Percentiles rank a stretch among this genome's conserved stretches.
Evolutionary conservation across 257 asterid genomes (phyloP).

Genomic region (Leptodermis oblonga): DNA sequence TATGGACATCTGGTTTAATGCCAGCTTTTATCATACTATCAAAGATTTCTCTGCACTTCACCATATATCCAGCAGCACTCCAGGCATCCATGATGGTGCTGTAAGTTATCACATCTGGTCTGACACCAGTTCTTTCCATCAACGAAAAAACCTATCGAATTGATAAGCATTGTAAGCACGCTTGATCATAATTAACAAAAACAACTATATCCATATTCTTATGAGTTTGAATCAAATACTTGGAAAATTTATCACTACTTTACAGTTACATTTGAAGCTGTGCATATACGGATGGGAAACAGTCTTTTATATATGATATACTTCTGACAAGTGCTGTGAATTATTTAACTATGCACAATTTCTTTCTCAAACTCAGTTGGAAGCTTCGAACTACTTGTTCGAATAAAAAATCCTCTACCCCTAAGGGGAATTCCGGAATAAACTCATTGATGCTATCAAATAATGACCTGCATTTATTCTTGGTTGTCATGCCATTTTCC

Average conservation of each 20-base stretch:
- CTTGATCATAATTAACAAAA: not conserved
- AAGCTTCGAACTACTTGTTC: not conserved
- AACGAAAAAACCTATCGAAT: constrained; percentile 42
- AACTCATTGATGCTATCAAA: not conserved
- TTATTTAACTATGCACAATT: not conserved
- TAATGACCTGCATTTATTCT: not conserved
- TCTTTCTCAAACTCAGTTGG: not conserved
- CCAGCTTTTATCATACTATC: constrained; percentile 61
- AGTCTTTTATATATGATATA: not conserved
- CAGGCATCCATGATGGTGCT: constrained; percentile 76
- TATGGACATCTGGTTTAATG: constrained; percentile 51
- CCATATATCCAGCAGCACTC: constrained; percentile 64
- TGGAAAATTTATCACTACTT: not conserved
- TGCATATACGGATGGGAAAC: not conserved
- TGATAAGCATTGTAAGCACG: constrained; percentile 11
- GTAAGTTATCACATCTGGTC: constrained; percentile 62
- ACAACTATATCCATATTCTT: not conserved
- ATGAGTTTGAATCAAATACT: not conserved
- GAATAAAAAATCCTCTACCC: not conserved
- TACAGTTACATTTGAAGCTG: not conserved
- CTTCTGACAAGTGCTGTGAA: not conserved
- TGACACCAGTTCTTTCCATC: constrained; percentile 58
- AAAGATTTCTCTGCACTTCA: constrained; percentile 56
- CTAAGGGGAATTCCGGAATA: not conserved
- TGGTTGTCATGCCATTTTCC: not conserved